Base-by-base conservation (phyloP, 2,329 filamentous ascomycete genomes). In the Trichoderma arundinaceum region DNA sequence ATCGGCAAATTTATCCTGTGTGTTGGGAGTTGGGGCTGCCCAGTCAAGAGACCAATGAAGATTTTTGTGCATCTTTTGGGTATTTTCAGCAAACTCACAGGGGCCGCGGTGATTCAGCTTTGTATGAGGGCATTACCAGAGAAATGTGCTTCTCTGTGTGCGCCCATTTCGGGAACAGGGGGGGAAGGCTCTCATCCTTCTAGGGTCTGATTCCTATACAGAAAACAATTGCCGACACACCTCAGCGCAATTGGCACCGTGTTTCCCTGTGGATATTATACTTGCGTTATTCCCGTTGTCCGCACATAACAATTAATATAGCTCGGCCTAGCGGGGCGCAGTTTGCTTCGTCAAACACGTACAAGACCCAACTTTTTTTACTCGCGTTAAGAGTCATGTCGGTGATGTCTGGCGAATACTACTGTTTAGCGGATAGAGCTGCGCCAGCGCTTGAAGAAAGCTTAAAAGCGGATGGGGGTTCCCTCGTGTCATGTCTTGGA, bases 261-360 rank as follows among this genome's bases (percentile, higher is more conserved):
- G 39, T 44, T 62, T 38, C 35, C 49, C 19, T 32, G 48, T 62
- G 59, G 38, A 41, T 43, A 41, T 53, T 62, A 15, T 15, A 15
- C 39, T 33, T 58, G 39, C 38, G 38, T 62, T 62, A 62, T 52
- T 62, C 59, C 59, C 59, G 59, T 15, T 52, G 59, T 35, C 59
- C 58, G 44, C 39, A 52, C 13, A 28, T 13, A 44, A 44, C 33
- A n/a, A 48, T 46, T 43, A 53, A 38, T 53, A 62, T 22, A 17
- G 46, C 48, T 62, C 59, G 59, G 59, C 32, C 59, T 35, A 43
- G 59, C 59, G 59, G 59, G 48, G 38, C 48, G 19, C 32, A 10
- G 28, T 39, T 44, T 52, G 22, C 17, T 49, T 44, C 35, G 38
- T 17, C 35, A 43, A 61, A 17, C 22, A 61, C 52, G 58, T 46